A percentile compares a stretch with the other conserved stretches of the same genome.
Evolutionary conservation across 495 filamentous ascomycete species (phyloP).

Genomic region (Xylaria grammica): DNA sequence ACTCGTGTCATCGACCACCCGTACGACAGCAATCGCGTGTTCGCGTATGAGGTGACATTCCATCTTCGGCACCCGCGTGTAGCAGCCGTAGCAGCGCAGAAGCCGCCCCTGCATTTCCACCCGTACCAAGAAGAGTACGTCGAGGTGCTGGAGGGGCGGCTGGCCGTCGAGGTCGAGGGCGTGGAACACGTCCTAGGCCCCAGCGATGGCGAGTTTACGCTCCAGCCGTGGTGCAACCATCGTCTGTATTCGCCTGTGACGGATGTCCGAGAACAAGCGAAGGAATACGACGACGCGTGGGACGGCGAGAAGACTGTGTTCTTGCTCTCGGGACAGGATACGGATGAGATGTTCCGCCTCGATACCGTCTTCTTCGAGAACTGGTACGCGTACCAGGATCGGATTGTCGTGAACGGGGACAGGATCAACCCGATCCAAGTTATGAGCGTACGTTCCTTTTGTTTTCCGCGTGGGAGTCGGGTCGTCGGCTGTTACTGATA

Average conservation of each 20-base stretch:
- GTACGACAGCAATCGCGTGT: conserved; percentile 36
- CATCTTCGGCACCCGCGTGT: conserved; percentile 41
- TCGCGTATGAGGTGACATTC: conserved; percentile 47
- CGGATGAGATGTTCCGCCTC: conserved; percentile 41
- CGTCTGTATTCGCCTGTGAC: conserved; percentile 41
- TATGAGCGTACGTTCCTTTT: conserved; percentile 43
- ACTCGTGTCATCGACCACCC: conserved; percentile 33
- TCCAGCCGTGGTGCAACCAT: conserved; percentile 48
- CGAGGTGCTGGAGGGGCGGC: conserved; percentile 40
- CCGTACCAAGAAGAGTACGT: conserved; percentile 52
- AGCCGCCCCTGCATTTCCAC: conserved; percentile 55
- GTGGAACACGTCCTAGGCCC: conserved; percentile 36
- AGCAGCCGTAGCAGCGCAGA: conserved; percentile 35
- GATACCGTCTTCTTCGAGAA: conserved; percentile 60
- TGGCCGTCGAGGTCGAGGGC: conserved; percentile 46
- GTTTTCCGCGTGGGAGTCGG: neutral
- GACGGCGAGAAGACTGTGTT: conserved; percentile 31
- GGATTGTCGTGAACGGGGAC: conserved; percentile 45
- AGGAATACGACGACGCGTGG: neutral
- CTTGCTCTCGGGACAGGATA: conserved; percentile 39
- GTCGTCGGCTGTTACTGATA: conserved; percentile 1
- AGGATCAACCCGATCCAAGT: conserved; percentile 52
- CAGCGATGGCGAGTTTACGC: conserved; percentile 40
- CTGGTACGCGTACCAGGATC: conserved; percentile 60
- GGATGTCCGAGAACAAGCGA: neutral